Evolutionary conservation across 495 filamentous ascomycete species (phyloP).

Genomic region (Tuber melanosporum): DNA sequence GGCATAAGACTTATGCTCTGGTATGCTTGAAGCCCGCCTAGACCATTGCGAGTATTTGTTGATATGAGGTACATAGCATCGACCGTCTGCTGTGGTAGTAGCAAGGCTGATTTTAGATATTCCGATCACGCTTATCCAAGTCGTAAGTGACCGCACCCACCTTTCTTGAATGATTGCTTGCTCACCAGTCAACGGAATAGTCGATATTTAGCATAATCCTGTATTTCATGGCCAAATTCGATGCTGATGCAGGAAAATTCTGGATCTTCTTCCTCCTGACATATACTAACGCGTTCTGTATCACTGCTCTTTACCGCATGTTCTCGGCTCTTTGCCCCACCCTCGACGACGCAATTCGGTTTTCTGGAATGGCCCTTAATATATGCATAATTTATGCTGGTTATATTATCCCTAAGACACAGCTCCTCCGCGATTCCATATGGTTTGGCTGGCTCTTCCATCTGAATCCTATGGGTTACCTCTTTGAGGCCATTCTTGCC

Average conservation of each 20-base stretch:
- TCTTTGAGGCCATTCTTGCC: slow-evolving; percentile 48
- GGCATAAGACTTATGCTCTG: slow-evolving; percentile 70
- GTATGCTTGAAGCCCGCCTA: neutral
- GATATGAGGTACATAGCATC: slow-evolving; percentile 46
- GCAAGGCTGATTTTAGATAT: slow-evolving; percentile 64
- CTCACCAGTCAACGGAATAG: neutral
- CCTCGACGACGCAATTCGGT: slow-evolving; percentile 67
- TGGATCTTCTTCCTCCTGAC: slow-evolving; percentile 48
- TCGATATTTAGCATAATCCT: slow-evolving; percentile 57
- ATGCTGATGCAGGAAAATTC: slow-evolving; percentile 61
- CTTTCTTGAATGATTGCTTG: neutral
- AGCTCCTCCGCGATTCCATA: slow-evolving; percentile 43
- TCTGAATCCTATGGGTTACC: slow-evolving; percentile 52
- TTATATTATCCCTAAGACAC: slow-evolving; percentile 49
- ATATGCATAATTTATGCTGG: slow-evolving; percentile 50
- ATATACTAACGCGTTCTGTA: slow-evolving; percentile 54
- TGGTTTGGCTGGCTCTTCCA: slow-evolving; percentile 58
- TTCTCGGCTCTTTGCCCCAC: slow-evolving; percentile 65
- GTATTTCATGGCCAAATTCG: slow-evolving; percentile 63
- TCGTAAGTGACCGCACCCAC: slow-evolving; percentile 36
- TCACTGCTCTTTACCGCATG: slow-evolving; percentile 69
- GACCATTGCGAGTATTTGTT: neutral
- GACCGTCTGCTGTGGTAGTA: slow-evolving; percentile 64
- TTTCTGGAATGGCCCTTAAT: slow-evolving; percentile 57
- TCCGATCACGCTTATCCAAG: slow-evolving; percentile 58